Conservation (phyloP, 192 early-diverging fungal genomes). For the Coemansia sp. region DNA sequence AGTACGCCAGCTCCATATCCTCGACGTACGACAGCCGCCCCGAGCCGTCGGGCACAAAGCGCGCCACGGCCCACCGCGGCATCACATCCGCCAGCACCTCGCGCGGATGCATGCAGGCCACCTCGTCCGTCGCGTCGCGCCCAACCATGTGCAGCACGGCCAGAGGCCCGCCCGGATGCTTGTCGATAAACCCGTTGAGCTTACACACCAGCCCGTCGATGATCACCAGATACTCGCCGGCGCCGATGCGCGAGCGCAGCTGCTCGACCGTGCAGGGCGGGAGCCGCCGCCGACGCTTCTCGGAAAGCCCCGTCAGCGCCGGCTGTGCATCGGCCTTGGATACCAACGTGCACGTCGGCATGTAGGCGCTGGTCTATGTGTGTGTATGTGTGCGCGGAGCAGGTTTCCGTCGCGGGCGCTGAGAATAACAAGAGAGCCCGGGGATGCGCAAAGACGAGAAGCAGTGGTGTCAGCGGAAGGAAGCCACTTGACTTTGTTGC, state of each 20-base stretch:
- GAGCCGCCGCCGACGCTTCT: conserved; percentile 21
- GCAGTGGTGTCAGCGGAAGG: too few species aligned
- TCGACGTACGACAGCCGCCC: conserved; percentile 34
- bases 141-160: conserved; percentile 84
- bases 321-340: background rate
- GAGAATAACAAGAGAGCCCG: too few species aligned
- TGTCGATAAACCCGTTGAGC: conserved; percentile 71
- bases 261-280: conserved; percentile 30
- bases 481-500: too few species aligned
- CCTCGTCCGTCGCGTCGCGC: conserved; percentile 88
- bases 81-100: conserved; percentile 72
- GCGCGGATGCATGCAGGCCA: conserved; percentile 77
- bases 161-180: conserved; percentile 91
- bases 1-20: conserved; percentile 41
- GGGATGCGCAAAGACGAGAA: too few species aligned
- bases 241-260: conserved; percentile 36
- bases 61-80: conserved; percentile 69
- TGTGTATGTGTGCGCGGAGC: background rate
- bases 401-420: too few species aligned
- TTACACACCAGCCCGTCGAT: conserved; percentile 86
- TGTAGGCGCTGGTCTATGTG: background rate
- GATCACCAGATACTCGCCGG: conserved; percentile 80
- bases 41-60: conserved; percentile 21
- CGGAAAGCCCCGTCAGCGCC: background rate
- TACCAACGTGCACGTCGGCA: conserved; percentile 17